Evolutionary conservation across 768 basidiomycete species (phyloP), one percentile per base, ranked within the genome.

Genomic region (Pluteus cervinus): DNA sequence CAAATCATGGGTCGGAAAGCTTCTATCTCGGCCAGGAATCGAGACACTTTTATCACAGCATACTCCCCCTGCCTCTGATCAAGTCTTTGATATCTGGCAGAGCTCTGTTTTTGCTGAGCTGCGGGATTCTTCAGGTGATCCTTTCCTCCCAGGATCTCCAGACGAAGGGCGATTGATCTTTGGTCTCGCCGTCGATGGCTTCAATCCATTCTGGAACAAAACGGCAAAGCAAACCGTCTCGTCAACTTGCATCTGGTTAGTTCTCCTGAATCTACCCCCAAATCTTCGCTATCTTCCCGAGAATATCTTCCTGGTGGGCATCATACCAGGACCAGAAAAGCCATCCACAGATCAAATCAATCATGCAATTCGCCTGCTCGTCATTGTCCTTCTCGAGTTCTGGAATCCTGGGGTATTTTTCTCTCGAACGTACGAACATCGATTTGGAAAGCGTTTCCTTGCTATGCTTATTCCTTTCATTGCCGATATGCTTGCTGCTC

Each of bases 231-330:
- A 49, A 10, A 47, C 39, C 12, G 42, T 47, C 1, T 66, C 61
- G 0, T 44, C 52, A 7, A 57, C 60, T 3, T 35, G 63, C 7
- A 55, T 66, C 6, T 56, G 55, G 1, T 44, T 60, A 23, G 50
- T 52, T 7, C 55, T 54, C 35, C 44, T 66, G 2, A 65, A 63
- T 30, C 50, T 69, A 4, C 60, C 61, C 1, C 36, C 42, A 1
- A 37, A 55, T 11, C 40, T 60, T 4, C 46, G 54, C 1, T 60
- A 62, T 48, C 49, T 53, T 21, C 48, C 53, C 0, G 58, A 66
- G 41, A 56, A 62, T 37, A 50, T 66, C 40, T 62, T 51, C 22
- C 39, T 63, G 9, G 42, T 40, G 14, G 49, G 50, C 3, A 52
- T 62, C 3, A 54, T 64, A 7, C 55, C 53, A 4, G 55, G 64